These are phyloP conservation scores for Tricholoma saponaceum DNA, from an alignment of 768 basidiomycete species.

Conservation along the genomic window DNA sequence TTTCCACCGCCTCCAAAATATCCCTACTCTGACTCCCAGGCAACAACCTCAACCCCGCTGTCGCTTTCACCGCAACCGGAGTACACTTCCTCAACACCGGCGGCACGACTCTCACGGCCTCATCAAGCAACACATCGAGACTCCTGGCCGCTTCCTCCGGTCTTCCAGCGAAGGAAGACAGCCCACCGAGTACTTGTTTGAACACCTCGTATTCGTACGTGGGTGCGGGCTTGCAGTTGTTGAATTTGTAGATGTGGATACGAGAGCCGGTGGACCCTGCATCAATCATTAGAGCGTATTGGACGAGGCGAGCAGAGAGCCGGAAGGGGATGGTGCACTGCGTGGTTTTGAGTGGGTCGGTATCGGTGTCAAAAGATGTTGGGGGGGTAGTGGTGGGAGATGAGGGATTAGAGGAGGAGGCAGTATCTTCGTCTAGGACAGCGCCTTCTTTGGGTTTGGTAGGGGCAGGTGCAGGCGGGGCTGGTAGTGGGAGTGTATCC, in stretches of 20 bases:
- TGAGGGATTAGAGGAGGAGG: slow-evolving; percentile 4
- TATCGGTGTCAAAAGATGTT: slow-evolving; percentile 66
- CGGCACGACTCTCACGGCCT: slow-evolving; percentile 79
- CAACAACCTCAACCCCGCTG: slow-evolving; percentile 77
- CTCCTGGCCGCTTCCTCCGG: slow-evolving; percentile 73
- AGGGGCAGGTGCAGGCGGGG: slow-evolving; percentile 8
- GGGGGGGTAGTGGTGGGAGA: slow-evolving; percentile 39
- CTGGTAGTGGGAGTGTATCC: not conserved
- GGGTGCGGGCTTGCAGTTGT: slow-evolving; percentile 77
- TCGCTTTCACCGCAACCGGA: slow-evolving; percentile 90
- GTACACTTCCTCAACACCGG: slow-evolving; percentile 64
- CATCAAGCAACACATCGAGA: slow-evolving; percentile 75
- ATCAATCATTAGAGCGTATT: slow-evolving; percentile 97
- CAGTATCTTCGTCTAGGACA: slow-evolving; percentile 3
- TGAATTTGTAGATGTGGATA: slow-evolving; percentile 98
- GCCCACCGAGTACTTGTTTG: slow-evolving; percentile 73
- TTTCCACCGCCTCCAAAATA: slow-evolving; percentile 73
- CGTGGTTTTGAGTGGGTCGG: slow-evolving; percentile 67
- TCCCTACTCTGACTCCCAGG: slow-evolving; percentile 56
- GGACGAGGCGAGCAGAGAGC: slow-evolving; percentile 56
- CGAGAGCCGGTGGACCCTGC: slow-evolving; percentile 97
- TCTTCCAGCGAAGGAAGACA: slow-evolving; percentile 57
- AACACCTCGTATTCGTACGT: slow-evolving; percentile 93
- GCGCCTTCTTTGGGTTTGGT: slow-evolving; percentile 1
- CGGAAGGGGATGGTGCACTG: slow-evolving; percentile 61